Base-by-base conservation (phyloP, 805 yeast genomes). In the Yarrowia sp. region DNA sequence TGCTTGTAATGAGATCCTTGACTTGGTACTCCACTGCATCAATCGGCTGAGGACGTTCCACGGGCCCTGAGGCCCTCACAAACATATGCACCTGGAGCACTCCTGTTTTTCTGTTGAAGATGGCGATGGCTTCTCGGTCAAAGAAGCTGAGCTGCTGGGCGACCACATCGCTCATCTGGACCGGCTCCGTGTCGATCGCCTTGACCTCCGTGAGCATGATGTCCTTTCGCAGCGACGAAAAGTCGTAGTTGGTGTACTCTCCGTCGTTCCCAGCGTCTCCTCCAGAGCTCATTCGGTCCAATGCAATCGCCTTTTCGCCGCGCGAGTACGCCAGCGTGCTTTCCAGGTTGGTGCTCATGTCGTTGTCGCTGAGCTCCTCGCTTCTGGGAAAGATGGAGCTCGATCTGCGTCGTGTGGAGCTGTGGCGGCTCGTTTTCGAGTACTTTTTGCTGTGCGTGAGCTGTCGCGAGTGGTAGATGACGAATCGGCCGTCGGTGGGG, bases 161-260 rank as follows among this genome's bases (percentile, higher is more conserved):
- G n/a, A 58, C 62, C 19, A 62, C 44, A 7, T 62, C 61, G 10
- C n/a, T 18, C 25, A 19, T 22, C 31, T 39, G 33, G 5, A 77
- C 72, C 1, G 67, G 66, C 18, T 74, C 68, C 0, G 81, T 71
- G 16, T 83, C 84, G 2, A 38, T 55, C 5, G 35, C 27, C 31
- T 53, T 41, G 29, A 88, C 72, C 68, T 80, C 82, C 0, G 91
- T 83, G 64, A 89, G 74, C n/a, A 86, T 84, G 68, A 86, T 79
- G 70, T 90, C 96, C 66, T 87, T 88, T 38, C 84, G 74, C 21
- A 82, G 70, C 4, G 70, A 66, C 18, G 62, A 55, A 55, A 61
- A 46, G 47, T 22, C 49, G 27, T 51, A 51, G 25, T 51, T 51
- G 6, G 53, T 31, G 8, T 36, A 25, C 44, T 33, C 32, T 25